These are phyloP conservation scores for Neocucurbitaria cava DNA, from an alignment of 2,329 filamentous ascomycete species.

Conservation along the genomic window DNA sequence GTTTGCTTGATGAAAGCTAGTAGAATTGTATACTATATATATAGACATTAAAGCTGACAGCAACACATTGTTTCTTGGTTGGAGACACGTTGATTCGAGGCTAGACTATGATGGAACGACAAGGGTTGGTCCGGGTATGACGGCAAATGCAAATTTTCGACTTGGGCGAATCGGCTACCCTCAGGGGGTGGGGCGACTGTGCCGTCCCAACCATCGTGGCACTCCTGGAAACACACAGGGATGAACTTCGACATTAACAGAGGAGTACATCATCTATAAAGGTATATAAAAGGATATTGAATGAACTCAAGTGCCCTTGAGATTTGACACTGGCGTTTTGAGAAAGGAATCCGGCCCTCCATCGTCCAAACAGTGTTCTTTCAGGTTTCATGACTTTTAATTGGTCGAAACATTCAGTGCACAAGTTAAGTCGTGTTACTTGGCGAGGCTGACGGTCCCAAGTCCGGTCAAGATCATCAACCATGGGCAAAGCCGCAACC, in stretches of 20 bases:
- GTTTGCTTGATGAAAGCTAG: constrained; percentile 8
- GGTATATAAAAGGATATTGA: neutral
- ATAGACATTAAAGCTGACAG: fast-evolving
- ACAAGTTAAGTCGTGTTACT: no score
- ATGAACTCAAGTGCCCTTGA: neutral
- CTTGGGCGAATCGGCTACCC: neutral
- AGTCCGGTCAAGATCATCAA: no score
- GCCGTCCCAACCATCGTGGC: no score
- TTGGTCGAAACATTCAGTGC: neutral
- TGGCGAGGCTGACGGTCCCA: no score
- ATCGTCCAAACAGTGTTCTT: neutral
- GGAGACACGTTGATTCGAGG: neutral
- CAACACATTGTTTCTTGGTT: neutral
- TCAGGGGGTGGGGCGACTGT: neutral
- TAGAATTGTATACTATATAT: neutral
- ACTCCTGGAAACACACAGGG: neutral
- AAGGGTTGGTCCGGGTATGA: neutral
- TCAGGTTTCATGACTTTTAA: neutral
- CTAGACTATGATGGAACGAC: neutral
- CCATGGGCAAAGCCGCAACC: no score
- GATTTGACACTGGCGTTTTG: neutral
- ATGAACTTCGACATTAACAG: neutral
- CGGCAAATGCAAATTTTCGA: neutral
- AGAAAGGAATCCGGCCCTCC: neutral
- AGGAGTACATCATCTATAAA: neutral